Conservation (phyloP, 495 filamentous ascomycete species). For the Cercophora samala region DNA sequence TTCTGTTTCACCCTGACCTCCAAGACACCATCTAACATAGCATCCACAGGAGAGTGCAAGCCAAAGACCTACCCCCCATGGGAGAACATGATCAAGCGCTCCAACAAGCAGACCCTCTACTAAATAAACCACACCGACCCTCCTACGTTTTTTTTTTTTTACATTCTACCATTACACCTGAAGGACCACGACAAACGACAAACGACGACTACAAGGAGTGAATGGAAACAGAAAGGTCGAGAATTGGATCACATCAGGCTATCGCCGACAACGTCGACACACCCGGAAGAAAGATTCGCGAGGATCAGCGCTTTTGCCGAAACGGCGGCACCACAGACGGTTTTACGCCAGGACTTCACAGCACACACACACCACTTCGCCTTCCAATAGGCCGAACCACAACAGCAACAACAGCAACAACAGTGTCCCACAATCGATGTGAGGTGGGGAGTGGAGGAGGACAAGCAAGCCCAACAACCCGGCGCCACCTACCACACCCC, state of each 20-base stretch:
- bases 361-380: neutral
- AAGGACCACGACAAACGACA: neutral
- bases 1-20: neutral
- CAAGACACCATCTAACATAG: slow-evolving; percentile 16
- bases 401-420: too few species aligned
- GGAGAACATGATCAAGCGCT: slow-evolving; percentile 42
- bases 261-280: neutral
- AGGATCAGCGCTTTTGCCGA: neutral
- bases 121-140: slow-evolving; percentile 3
- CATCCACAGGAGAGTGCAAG: slow-evolving; percentile 36
- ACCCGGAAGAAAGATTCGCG: neutral
- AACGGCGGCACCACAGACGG: neutral
- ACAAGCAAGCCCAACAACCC: neutral
- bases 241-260: neutral
- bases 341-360: neutral
- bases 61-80: slow-evolving; percentile 34
- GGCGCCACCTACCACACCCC: too few species aligned
- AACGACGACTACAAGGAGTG: neutral
- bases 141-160: neutral
- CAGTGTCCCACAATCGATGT: neutral
- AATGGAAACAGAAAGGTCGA: neutral
- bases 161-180: neutral
- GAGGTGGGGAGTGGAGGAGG: too few species aligned
- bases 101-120: slow-evolving; percentile 31
- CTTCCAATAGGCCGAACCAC: neutral